Conservation (phyloP, 2,329 filamentous ascomycete genomes). For the Phialocephala subalpina region DNA sequence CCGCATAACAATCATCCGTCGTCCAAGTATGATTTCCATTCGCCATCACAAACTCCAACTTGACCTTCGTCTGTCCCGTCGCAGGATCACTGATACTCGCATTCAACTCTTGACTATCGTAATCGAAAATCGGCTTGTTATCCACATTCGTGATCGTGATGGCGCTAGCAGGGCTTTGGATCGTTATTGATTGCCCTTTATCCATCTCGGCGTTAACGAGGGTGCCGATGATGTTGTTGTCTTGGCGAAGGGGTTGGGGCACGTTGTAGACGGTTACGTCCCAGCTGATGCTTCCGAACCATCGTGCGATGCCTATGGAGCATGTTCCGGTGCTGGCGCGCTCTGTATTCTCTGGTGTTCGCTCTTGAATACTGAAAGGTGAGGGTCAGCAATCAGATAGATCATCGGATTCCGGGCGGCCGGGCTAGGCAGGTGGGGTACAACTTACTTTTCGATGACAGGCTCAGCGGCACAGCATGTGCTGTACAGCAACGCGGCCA, state of each 20-base stretch:
- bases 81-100: slow-evolving; percentile 17
- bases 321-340: slow-evolving; percentile 19
- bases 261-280: slow-evolving; percentile 32
- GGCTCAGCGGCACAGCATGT: background rate
- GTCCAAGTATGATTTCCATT: slow-evolving; percentile 20
- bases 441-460: background rate
- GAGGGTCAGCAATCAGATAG: background rate
- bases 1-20: slow-evolving; percentile 27
- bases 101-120: slow-evolving; percentile 23
- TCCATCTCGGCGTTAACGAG: slow-evolving; percentile 24
- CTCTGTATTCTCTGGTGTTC: background rate
- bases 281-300: slow-evolving; percentile 22
- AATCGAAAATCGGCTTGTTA: slow-evolving; percentile 29
- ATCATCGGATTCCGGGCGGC: background rate
- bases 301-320: slow-evolving; percentile 26
- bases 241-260: slow-evolving; percentile 24
- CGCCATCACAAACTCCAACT: slow-evolving; percentile 22
- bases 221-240: slow-evolving; percentile 26
- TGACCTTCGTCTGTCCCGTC: slow-evolving; percentile 27
- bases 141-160: slow-evolving; percentile 33
- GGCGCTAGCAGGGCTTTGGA: slow-evolving; percentile 13
- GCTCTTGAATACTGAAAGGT: slow-evolving; percentile 2
- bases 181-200: slow-evolving; percentile 28
- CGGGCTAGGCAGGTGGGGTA: background rate
- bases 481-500: background rate